Conservation (phyloP, 2,329 filamentous ascomycete genomes). For the Ophiostoma quercus region DNA sequence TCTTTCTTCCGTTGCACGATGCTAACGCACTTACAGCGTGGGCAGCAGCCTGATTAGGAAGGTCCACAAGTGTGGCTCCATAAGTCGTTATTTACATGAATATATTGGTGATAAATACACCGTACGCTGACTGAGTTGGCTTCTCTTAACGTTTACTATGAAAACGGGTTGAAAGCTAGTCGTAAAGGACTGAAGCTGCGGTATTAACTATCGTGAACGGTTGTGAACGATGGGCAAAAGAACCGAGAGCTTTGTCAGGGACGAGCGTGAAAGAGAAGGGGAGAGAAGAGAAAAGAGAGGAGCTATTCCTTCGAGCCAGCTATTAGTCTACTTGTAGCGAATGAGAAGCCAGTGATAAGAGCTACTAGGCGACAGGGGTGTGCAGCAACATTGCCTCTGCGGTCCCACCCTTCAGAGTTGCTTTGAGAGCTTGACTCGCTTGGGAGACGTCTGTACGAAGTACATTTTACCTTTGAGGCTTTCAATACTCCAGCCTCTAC, state of each 20-base stretch:
- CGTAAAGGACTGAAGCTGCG: not conserved
- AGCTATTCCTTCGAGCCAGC: not conserved
- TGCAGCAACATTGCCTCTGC: not conserved
- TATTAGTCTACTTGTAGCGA: not conserved
- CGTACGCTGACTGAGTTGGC: not conserved
- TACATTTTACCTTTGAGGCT: not conserved
- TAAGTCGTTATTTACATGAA: too few species aligned
- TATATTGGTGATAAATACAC: too few species aligned
- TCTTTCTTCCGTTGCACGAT: not conserved
- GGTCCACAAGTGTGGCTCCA: not conserved
- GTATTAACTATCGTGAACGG: not conserved
- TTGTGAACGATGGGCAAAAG: not conserved
- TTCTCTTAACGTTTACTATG: not conserved
- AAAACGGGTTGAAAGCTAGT: not conserved
- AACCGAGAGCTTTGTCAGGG: not conserved
- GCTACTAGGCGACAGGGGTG: not conserved
- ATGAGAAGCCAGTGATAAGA: conserved; percentile 8
- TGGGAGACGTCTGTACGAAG: too few species aligned
- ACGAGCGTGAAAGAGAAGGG: not conserved
- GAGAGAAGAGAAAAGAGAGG: not conserved
- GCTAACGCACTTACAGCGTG: conserved; percentile 3
- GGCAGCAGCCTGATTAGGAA: not conserved
- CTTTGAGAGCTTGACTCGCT: too few species aligned
- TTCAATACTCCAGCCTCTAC: not conserved
- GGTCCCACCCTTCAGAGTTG: not conserved